These are phyloP conservation scores for Saccharomycopsis hybrid DNA, from an alignment of 1,139 yeast species.

Conservation along the genomic window DNA sequence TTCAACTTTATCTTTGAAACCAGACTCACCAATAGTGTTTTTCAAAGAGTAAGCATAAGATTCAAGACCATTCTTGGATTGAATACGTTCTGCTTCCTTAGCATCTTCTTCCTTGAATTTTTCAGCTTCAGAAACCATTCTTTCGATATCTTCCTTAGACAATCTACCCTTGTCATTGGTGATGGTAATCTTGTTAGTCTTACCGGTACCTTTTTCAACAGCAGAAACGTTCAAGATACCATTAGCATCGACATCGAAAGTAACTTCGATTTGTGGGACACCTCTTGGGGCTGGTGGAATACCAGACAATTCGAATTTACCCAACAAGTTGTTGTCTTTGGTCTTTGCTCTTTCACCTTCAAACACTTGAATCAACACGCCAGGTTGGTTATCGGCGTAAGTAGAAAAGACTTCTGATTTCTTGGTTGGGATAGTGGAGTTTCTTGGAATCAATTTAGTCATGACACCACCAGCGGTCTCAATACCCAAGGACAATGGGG, in stretches of 20 bases:
- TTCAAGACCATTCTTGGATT: slow-evolving; percentile 81
- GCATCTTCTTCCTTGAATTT: slow-evolving; percentile 84
- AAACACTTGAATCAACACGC: slow-evolving; percentile 90
- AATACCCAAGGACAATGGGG: slow-evolving; percentile 91
- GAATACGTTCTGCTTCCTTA: slow-evolving; percentile 72
- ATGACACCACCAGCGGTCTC: slow-evolving; percentile 98
- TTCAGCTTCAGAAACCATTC: slow-evolving; percentile 93
- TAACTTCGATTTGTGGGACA: slow-evolving; percentile 94
- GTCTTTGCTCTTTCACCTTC: slow-evolving; percentile 98
- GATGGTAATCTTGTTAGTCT: slow-evolving; percentile 87
- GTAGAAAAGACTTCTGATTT: slow-evolving; percentile 96
- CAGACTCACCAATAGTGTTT: slow-evolving; percentile 63
- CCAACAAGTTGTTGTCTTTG: slow-evolving; percentile 89
- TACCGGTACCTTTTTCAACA: slow-evolving; percentile 94
- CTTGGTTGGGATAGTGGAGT: slow-evolving; percentile 94
- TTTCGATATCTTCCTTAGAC: slow-evolving; percentile 82
- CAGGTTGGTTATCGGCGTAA: slow-evolving; percentile 95
- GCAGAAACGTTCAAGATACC: slow-evolving; percentile 95
- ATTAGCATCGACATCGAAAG: slow-evolving; percentile 89
- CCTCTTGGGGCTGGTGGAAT: slow-evolving; percentile 99
- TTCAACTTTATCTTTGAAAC: slow-evolving; percentile 68
- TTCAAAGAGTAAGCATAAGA: slow-evolving; percentile 81
- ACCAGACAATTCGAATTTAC: slow-evolving; percentile 92
- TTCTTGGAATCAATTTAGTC: slow-evolving; percentile 95
- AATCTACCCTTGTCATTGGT: slow-evolving; percentile 97